Evolutionary conservation across 73 alveolate genomes (phyloP).

Genomic region (Paraurostyla sp.): DNA sequence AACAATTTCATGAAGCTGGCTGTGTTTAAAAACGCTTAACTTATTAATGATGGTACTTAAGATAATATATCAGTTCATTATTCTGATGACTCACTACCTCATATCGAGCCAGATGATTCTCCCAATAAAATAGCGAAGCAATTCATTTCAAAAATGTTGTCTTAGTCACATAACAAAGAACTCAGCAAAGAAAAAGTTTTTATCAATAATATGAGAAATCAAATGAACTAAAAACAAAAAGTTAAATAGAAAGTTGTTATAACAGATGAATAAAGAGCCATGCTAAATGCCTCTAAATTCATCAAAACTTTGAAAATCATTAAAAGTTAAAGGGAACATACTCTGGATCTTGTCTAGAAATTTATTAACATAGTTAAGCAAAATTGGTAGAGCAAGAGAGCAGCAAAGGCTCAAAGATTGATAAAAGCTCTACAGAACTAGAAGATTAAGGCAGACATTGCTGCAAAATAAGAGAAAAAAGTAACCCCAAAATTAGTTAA

Average conservation of each 20-base stretch:
- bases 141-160: too few species aligned
- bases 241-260: background rate
- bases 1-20: background rate
- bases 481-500: too few species aligned
- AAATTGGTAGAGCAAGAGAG: background rate
- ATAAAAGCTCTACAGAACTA: background rate
- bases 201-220: background rate
- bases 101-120: background rate
- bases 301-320: background rate
- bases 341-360: background rate
- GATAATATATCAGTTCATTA: background rate
- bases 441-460: too few species aligned
- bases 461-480: too few species aligned
- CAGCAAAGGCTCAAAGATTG: too few species aligned
- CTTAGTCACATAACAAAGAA: background rate
- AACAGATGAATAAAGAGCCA: conserved; percentile 35
- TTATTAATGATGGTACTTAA: background rate
- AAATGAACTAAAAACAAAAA: background rate
- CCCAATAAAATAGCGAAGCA: too few species aligned
- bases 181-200: background rate
- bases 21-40: background rate
- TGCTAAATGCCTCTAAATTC: background rate
- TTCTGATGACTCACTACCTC: too few species aligned
- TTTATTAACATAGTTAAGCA: background rate
- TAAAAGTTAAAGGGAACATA: background rate